A percentile compares a stretch with the other conserved stretches of the same genome.
Conservation (phyloP, 805 yeast species). For the Ogataea populi-albae region DNA sequence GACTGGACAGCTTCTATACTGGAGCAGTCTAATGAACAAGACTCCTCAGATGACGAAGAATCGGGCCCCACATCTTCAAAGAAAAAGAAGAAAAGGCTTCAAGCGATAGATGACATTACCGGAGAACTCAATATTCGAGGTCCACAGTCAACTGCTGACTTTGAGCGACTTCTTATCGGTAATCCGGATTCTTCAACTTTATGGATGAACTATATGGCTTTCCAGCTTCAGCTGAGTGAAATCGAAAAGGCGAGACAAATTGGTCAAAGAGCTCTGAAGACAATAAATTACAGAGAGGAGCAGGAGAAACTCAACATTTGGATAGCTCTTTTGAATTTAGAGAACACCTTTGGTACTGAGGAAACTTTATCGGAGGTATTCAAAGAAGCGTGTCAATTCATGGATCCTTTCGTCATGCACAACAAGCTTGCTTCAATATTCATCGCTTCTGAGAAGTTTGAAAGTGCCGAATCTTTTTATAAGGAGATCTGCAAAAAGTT, state of each 20-base stretch:
- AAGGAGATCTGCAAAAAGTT: conserved; percentile 73
- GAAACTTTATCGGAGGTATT: conserved; percentile 79
- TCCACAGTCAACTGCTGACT: conserved; percentile 89
- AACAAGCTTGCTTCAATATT: conserved; percentile 75
- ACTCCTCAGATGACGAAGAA: conserved; percentile 53
- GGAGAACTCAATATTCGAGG: conserved; percentile 78
- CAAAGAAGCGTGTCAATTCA: conserved; percentile 81
- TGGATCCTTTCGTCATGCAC: conserved; percentile 85
- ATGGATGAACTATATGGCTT: conserved; percentile 99
- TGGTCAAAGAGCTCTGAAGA: conserved; percentile 87
- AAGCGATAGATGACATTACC: conserved; percentile 71
- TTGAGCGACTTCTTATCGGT: conserved; percentile 87
- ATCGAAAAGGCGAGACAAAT: conserved; percentile 91
- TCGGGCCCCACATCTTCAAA: conserved; percentile 39
- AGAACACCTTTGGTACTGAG: conserved; percentile 85
- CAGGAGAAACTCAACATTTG: conserved; percentile 90
- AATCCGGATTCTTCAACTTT: conserved; percentile 89
- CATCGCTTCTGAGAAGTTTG: conserved; percentile 66
- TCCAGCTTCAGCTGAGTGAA: conserved; percentile 92
- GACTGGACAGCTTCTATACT: conserved; percentile 94
- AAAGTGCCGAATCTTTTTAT: conserved; percentile 68
- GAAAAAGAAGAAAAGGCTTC: conserved; percentile 39
- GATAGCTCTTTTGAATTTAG: conserved; percentile 93
- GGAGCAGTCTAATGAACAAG: conserved; percentile 68
- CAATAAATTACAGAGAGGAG: conserved; percentile 88